phyloP scores from a whole-genome alignment of 805 yeast species.

The Saccharomycopsis fibuligera region DNA sequence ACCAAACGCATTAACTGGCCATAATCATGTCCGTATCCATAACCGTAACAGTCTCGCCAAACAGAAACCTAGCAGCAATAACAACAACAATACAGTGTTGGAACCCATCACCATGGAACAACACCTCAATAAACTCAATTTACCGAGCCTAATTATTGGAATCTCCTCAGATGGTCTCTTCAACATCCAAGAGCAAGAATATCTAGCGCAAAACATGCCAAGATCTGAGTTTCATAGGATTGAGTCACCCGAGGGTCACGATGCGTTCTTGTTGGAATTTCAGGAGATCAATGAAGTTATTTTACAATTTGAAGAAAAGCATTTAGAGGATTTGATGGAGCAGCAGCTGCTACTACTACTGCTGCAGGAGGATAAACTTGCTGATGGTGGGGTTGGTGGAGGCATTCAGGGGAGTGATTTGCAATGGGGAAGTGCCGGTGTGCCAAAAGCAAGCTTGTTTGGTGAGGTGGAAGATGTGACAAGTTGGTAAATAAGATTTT shows the following conservation, averaged over 20 bases:
- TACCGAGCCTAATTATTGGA: slow-evolving; percentile 83
- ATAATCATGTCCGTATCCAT: too few relatives aligned
- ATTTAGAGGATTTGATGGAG: slow-evolving; percentile 54
- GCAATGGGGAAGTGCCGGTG: too few relatives aligned
- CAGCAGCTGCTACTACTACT: slow-evolving; percentile 34
- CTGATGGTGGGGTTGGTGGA: slow-evolving; percentile 35
- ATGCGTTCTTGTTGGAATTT: slow-evolving; percentile 90
- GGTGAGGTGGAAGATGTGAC: slow-evolving; percentile 96
- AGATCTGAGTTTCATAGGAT: slow-evolving; percentile 62
- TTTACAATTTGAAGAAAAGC: slow-evolving; percentile 52
- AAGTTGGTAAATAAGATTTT: slow-evolving; percentile 88
- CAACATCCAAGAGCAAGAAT: slow-evolving; percentile 86
- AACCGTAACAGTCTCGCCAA: too few relatives aligned
- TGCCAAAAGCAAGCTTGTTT: slow-evolving; percentile 73
- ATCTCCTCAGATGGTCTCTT: slow-evolving; percentile 89
- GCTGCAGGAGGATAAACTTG: slow-evolving; percentile 36
- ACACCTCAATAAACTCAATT: slow-evolving; percentile 53
- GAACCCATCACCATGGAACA: slow-evolving; percentile 31
- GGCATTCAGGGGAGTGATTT: too few relatives aligned
- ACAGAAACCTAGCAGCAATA: too few relatives aligned
- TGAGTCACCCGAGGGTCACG: slow-evolving; percentile 96
- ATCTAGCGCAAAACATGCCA: slow-evolving; percentile 69
- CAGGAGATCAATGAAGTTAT: slow-evolving; percentile 70
- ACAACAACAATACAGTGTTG: slow-evolving; percentile 10
- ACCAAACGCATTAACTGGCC: too few relatives aligned